These are phyloP conservation scores for Salicornia ramosissima DNA, from an alignment of 148 eudicot genomes.

Conservation along the genomic window DNA sequence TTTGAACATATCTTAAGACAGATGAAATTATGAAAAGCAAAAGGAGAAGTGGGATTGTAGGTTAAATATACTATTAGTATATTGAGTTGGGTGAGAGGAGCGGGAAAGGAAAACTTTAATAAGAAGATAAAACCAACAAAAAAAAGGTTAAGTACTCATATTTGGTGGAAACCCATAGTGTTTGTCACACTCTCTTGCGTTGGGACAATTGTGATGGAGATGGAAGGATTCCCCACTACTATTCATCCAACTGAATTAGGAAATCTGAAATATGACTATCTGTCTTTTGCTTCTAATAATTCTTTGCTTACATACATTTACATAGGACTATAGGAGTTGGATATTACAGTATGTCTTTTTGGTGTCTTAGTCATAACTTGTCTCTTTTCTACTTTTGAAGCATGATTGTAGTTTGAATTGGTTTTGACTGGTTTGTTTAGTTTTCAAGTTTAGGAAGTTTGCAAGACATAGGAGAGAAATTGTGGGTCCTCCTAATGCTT, in stretches of 20 bases:
- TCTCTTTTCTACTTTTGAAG: not conserved
- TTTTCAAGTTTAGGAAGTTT: too few relatives aligned
- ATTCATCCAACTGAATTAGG: not conserved
- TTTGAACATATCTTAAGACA: too few relatives aligned
- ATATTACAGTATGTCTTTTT: not conserved
- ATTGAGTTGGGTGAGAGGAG: conserved; percentile 5
- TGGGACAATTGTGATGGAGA: not conserved
- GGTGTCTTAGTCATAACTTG: not conserved
- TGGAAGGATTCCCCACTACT: not conserved
- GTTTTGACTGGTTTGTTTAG: not conserved
- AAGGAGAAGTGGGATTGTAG: too few relatives aligned
- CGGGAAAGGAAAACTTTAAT: conserved; percentile 5
- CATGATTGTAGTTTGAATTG: not conserved
- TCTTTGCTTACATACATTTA: too few relatives aligned
- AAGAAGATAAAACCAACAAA: not conserved
- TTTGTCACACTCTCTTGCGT: not conserved
- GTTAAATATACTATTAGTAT: too few relatives aligned
- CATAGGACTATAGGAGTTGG: not conserved
- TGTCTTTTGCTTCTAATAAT: not conserved
- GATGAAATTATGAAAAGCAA: too few relatives aligned
- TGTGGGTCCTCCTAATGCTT: too few relatives aligned
- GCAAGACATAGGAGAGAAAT: too few relatives aligned
- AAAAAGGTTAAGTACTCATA: not conserved
- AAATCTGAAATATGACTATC: not conserved
- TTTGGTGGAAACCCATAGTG: not conserved